Evolutionary conservation across 805 yeast genomes (phyloP).

Genomic region (Novakomyces olei): DNA sequence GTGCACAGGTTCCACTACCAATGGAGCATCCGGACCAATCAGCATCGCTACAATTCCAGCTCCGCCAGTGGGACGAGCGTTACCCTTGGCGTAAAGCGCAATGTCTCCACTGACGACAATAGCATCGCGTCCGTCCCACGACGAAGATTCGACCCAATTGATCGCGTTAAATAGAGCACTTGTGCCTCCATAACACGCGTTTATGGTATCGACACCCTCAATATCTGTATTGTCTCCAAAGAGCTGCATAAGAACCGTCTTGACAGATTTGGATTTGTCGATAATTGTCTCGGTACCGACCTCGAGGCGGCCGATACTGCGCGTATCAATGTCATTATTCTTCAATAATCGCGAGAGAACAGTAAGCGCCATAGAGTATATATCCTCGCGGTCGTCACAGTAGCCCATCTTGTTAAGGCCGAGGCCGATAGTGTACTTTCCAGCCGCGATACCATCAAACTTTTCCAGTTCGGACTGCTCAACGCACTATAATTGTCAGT

Average conservation of each 20-base stretch:
- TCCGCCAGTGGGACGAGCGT: conserved; percentile 99
- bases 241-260: conserved; percentile 85
- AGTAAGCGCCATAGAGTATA: conserved; percentile 85
- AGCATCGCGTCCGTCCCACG: conserved; percentile 98
- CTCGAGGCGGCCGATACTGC: conserved; percentile 75
- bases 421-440: conserved; percentile 93
- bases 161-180: conserved; percentile 79
- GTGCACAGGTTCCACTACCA: conserved; percentile 70
- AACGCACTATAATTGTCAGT: conserved; percentile 27
- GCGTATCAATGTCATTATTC: conserved; percentile 64
- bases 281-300: conserved; percentile 95
- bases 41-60: conserved; percentile 89
- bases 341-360: conserved; percentile 53
- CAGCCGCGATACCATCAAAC: conserved; percentile 67
- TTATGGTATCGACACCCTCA: conserved; percentile 88
- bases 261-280: conserved; percentile 92
- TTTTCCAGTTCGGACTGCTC: conserved; percentile 73
- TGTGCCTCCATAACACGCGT: conserved; percentile 98
- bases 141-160: conserved; percentile 86
- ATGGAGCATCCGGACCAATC: conserved; percentile 95
- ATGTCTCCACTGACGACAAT: conserved; percentile 94
- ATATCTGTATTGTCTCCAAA: conserved; percentile 72
- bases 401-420: conserved; percentile 98
- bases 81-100: conserved; percentile 90
- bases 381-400: conserved; percentile 93